Percentiles rank a stretch among this genome's conserved stretches.
These are phyloP conservation scores for Schizophyllum commune DNA, from an alignment of 1,284 basidiomycete species.

Conservation along the genomic window DNA sequence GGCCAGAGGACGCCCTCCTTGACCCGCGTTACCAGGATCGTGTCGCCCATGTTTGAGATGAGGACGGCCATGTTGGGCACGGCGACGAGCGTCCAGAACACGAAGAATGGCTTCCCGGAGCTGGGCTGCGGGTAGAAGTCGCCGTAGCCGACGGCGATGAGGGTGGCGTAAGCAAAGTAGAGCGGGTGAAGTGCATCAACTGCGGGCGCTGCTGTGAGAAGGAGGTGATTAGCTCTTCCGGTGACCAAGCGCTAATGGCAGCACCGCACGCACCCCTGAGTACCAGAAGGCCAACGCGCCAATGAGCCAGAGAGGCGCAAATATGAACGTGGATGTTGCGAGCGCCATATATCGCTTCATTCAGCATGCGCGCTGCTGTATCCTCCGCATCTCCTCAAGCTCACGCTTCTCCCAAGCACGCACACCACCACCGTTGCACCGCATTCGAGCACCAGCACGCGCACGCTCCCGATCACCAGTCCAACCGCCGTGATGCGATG, in stretches of 20 bases:
- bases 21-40: conserved; percentile 23
- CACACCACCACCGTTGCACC: conserved; percentile 22
- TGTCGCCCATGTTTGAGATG: conserved; percentile 28
- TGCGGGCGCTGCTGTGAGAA: conserved; percentile 17
- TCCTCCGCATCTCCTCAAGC: conserved; percentile 28
- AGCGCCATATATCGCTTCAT: conserved; percentile 22
- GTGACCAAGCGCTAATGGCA: too few species aligned
- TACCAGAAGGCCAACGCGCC: conserved; percentile 30
- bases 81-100: conserved; percentile 31
- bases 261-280: conserved; percentile 19
- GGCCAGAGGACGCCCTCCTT: conserved; percentile 19
- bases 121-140: conserved; percentile 27
- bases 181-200: conserved; percentile 29
- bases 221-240: too few species aligned
- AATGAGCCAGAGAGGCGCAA: conserved; percentile 28
- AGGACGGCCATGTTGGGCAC: conserved; percentile 31
- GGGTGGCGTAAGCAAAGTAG: conserved; percentile 29
- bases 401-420: conserved; percentile 22
- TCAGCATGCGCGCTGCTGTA: conserved; percentile 19
- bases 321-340: conserved; percentile 21
- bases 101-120: conserved; percentile 31
- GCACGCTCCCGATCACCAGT: conserved; percentile 28
- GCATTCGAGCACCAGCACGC: conserved; percentile 27
- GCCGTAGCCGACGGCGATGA: conserved; percentile 32
- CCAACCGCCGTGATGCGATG: conserved; percentile 26